Conservation (phyloP, 1,139 yeast genomes). For the Yamadazyma mexicana region DNA sequence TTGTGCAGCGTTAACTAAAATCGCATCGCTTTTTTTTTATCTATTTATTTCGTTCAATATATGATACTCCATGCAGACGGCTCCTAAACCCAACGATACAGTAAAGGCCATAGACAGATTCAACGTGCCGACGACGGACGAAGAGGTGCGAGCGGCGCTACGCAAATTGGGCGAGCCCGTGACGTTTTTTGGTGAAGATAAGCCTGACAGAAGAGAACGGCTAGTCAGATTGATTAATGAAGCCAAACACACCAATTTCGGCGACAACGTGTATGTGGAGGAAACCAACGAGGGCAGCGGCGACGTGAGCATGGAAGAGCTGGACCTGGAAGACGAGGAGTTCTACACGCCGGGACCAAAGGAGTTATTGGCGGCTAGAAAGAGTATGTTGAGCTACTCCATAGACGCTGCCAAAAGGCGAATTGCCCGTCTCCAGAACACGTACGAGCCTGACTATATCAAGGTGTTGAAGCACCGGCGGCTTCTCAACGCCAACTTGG, state of each 20-base stretch:
- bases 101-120: neutral
- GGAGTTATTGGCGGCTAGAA: conserved; percentile 56
- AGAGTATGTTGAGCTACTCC: conserved; percentile 51
- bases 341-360: conserved; percentile 79
- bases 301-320: neutral
- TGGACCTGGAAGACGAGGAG: conserved; percentile 70
- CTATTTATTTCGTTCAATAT: neutral
- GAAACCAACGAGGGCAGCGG: neutral
- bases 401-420: conserved; percentile 46
- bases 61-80: neutral
- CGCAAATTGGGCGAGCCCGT: conserved; percentile 58
- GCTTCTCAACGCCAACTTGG: conserved; percentile 34
- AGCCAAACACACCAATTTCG: conserved; percentile 14
- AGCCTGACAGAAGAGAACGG: conserved; percentile 60
- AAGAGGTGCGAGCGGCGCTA: conserved; percentile 52
- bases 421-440: conserved; percentile 25
- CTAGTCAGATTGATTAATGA: conserved; percentile 31
- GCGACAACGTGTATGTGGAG: conserved; percentile 13
- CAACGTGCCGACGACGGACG: conserved; percentile 62
- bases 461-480: conserved; percentile 47
- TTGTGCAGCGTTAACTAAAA: too few species aligned
- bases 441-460: conserved; percentile 23
- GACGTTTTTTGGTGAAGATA: conserved; percentile 61
- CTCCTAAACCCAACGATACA: neutral
- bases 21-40: neutral